Evolutionary conservation across 495 filamentous ascomycete species (phyloP), one percentile per base, ranked within the genome.

Genomic region (Penicillium pancosmium): DNA sequence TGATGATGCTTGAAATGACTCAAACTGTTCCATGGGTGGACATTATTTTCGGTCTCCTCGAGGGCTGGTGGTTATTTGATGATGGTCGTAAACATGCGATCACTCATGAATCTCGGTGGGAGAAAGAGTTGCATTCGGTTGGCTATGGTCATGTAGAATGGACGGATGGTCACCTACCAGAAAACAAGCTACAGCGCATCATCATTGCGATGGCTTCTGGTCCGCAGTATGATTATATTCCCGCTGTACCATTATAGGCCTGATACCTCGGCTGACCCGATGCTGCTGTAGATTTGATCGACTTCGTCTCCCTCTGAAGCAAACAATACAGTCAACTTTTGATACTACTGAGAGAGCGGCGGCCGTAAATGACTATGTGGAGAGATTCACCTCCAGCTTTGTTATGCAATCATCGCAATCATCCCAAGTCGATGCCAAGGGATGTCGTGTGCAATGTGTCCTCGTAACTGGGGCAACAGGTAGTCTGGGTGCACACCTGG

Each of bases 381-480:
- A 15, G n/a, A 47, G 25, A 27, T 27, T 27, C 25, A 27, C 25
- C 5, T 27, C 25, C 25, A 5, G 25, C 25, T 27, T 27, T 27
- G 25, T 5, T 27, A 27, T 27, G 25, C 25, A 27, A 27, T 5
- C 25, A 27, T 5, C 25, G 25, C 3, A 2, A 27, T 27, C 25
- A 27, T 5, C 25, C 25, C 25, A 27, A 27, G 25, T 27, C 25
- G 5, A 27, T 27, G 5, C 3, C 25, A 27, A 27, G 25, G 25
- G 25, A 27, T 2, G 2, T 27, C 25, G 25, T 27, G 25, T 5
- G 5, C 25, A 47, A 23, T 18, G 59, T 47, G 67, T 86, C 2
- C 54, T 87, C 13, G 63, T 87, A 5, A 87, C 84, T 4, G 80
- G 78, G 16, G 77, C 73, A 13, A 82, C 81, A 3, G 80, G 80